phyloP scores from a whole-genome alignment of 148 eudicot species.

The Dysphania ambrosioides region DNA sequence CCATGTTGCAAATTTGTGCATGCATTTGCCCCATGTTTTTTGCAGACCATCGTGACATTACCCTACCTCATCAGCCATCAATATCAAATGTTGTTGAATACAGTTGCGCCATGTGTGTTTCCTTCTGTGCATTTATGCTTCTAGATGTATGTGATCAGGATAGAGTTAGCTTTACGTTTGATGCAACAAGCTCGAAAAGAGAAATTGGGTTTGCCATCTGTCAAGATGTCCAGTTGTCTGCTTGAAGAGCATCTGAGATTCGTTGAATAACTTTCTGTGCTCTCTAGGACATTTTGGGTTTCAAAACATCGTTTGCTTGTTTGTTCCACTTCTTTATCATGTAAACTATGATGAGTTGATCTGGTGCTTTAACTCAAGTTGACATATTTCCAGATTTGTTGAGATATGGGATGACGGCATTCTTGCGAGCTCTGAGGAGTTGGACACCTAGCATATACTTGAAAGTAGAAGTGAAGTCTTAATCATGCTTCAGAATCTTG shows the following conservation, averaged over 20 bases:
- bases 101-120: not conserved
- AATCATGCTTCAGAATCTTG: not conserved
- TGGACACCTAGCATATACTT: conserved; percentile 34
- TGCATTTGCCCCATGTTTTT: not conserved
- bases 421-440: conserved; percentile 48
- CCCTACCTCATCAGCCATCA: not conserved
- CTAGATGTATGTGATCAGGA: not conserved
- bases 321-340: not conserved
- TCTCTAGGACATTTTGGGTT: not conserved
- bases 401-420: conserved; percentile 82
- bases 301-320: not conserved
- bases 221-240: not conserved
- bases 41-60: too few species aligned
- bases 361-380: not conserved
- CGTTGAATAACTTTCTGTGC: not conserved
- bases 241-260: not conserved
- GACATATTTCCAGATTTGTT: conserved; percentile 41
- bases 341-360: not conserved
- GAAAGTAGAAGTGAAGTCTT: not conserved
- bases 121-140: not conserved
- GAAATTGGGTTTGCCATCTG: not conserved
- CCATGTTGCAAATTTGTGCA: not conserved
- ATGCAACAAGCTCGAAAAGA: not conserved
- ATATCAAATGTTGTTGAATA: not conserved
- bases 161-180: not conserved